Conservation (phyloP, 768 basidiomycete species). For the Tricholoma sp. region DNA sequence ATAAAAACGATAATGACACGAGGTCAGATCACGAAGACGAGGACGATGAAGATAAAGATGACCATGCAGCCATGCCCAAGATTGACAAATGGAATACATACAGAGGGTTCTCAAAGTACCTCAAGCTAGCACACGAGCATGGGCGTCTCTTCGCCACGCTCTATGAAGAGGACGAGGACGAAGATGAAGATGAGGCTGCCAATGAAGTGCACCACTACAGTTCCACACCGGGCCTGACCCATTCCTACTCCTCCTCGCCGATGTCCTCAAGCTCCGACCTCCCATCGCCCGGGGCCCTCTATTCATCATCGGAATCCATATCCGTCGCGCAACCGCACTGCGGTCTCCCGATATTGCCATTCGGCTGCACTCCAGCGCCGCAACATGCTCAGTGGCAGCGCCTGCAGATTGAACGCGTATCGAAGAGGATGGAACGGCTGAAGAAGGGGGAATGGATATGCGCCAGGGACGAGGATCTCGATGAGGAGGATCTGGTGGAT, state of each 20-base stretch:
- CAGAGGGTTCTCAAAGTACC: slow-evolving; percentile 15
- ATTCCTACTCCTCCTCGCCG: slow-evolving; percentile 3
- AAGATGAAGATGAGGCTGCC: slow-evolving; percentile 1
- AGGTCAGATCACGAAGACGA: slow-evolving; percentile 5
- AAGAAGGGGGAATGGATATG: slow-evolving; percentile 28
- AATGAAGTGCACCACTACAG: neutral
- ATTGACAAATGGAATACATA: slow-evolving; percentile 12
- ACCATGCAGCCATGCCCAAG: slow-evolving; percentile 7
- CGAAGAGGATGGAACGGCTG: slow-evolving; percentile 27
- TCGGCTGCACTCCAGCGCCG: slow-evolving; percentile 37
- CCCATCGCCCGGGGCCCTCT: slow-evolving; percentile 8
- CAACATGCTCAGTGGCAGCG: slow-evolving; percentile 25
- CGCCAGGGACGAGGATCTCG: slow-evolving; percentile 21
- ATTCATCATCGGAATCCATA: slow-evolving; percentile 5
- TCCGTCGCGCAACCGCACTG: slow-evolving; percentile 2
- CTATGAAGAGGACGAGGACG: neutral
- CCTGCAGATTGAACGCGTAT: slow-evolving; percentile 26
- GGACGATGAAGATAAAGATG: slow-evolving; percentile 19
- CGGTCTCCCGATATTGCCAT: neutral
- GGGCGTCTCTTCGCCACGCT: slow-evolving; percentile 13
- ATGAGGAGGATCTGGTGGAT: slow-evolving; percentile 20
- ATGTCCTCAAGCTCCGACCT: slow-evolving; percentile 1
- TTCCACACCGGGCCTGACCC: slow-evolving; percentile 3
- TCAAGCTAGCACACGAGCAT: slow-evolving; percentile 13
- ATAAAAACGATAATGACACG: slow-evolving; percentile 9